Evolutionary conservation across 2,329 filamentous ascomycete species (phyloP), one percentile per base, ranked within the genome.

Genomic region (Fusarium paranaense): DNA sequence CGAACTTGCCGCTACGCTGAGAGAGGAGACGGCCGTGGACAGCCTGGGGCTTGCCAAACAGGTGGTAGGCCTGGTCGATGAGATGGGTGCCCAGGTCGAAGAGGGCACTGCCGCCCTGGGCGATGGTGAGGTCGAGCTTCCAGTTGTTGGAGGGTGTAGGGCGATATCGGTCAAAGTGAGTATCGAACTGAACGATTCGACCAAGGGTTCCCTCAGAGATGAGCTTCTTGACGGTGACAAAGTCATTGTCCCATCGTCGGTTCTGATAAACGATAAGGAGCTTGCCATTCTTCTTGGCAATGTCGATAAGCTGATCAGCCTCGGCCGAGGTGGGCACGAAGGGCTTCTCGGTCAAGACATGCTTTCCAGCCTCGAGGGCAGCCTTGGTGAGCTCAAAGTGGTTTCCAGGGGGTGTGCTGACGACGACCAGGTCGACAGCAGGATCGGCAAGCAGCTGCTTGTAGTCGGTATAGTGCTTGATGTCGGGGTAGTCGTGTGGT

Each of bases 321-420:
- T 95, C 91, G 67, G 89, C 86, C 2, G 89, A 86, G 2, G 91
- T 93, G 22, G 93, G 92, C 14, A 94, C 93, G 80, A 96, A 96
- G 3, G 94, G 94, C 85, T 96, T 96, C 85, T 96, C 94, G 58
- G 93, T 92, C 62, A 96, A 86, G 30, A 95, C 92, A 81, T 96
- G 92, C 85, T 95, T 95, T 76, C 92, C 91, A 11, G 88, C 86
- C 79, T 92, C 87, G 57, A 96, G 86, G 0, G 92, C 91, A 61
- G 88, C 82, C 81, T 90, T 91, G 38, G 90, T 86, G 76, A 95
- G 86, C 18, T 86, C 81, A 79, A 90, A 93, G 84, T 96, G 94
- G 13, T 90, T 91, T 71, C 92, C 87, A 1, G 94, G 94, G 0
- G 92, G 90, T 0, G 92, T 95, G 62, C 91, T 91, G 70, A 97